A percentile compares a stretch with the other conserved stretches of the same genome.
These are phyloP conservation scores for Ceratocystis ficicola DNA, from an alignment of 2,329 filamentous ascomycete species.

Conservation along the genomic window DNA sequence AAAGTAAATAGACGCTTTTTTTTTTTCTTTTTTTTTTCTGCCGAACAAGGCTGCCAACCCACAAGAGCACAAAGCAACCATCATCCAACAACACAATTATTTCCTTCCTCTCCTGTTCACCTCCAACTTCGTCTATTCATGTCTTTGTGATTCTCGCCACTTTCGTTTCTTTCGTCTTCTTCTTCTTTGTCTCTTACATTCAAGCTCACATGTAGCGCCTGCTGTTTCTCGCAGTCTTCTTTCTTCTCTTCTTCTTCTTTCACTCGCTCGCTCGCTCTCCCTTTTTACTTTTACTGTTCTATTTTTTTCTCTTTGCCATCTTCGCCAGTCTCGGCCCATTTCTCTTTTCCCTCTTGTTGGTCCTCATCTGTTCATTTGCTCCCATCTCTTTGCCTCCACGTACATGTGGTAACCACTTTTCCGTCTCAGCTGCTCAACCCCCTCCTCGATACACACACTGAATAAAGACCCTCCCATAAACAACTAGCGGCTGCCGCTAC, in stretches of 20 bases:
- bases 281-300: constrained; percentile 13
- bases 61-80: not conserved
- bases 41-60: constrained; percentile 1
- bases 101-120: not conserved
- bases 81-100: not conserved
- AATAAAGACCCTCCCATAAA: not conserved
- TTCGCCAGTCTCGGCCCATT: not conserved
- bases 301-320: not conserved
- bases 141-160: not conserved
- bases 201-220: constrained; percentile 3
- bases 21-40: not conserved
- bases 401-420: not conserved
- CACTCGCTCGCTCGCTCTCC: constrained; percentile 5
- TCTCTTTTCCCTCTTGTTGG: not conserved
- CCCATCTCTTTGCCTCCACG: not conserved
- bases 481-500: too few relatives aligned
- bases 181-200: not conserved
- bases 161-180: not conserved
- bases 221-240: constrained; percentile 3
- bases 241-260: not conserved
- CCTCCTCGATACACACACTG: not conserved
- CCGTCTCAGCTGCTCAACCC: not conserved
- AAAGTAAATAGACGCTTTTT: not conserved
- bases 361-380: not conserved
- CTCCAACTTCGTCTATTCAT: not conserved